Evolutionary conservation across 345 rosid species (phyloP).

Genomic region (Toxicodendron radicans): DNA sequence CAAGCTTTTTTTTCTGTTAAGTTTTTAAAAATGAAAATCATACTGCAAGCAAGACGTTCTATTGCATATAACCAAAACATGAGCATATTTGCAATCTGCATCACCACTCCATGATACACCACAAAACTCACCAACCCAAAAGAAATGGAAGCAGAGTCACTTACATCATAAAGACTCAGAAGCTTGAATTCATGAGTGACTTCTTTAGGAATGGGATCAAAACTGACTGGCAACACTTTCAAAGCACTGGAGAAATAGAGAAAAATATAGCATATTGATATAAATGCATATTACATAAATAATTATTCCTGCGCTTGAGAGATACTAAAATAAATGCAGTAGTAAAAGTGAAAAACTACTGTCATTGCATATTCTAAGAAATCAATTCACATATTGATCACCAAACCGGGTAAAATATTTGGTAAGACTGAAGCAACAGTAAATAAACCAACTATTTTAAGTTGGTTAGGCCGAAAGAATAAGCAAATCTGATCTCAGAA

Average conservation of each 20-base stretch:
- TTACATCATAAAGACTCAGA: conserved; percentile 68
- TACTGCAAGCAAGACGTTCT: neutral
- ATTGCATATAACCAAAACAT: neutral
- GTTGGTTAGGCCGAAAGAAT: neutral
- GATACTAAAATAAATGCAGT: neutral
- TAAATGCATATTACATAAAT: neutral
- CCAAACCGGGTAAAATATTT: neutral
- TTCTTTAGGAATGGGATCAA: conserved; percentile 84
- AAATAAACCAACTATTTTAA: neutral
- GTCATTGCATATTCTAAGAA: neutral
- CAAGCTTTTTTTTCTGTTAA: neutral
- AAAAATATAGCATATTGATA: conserved; percentile 10
- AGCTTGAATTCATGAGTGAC: conserved; percentile 69
- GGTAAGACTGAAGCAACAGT: neutral
- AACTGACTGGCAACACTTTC: conserved; percentile 43
- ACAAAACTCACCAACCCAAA: neutral
- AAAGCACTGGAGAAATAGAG: conserved; percentile 53
- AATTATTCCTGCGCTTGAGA: neutral
- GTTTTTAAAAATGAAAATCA: neutral
- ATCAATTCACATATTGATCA: neutral
- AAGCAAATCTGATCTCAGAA: neutral
- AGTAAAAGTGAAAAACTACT: neutral
- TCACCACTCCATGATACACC: neutral
- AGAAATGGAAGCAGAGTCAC: conserved; percentile 24
- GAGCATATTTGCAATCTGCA: neutral